Conservation (phyloP, 176 grass and related monocot species). For the Bonia amplexicaulis region DNA sequence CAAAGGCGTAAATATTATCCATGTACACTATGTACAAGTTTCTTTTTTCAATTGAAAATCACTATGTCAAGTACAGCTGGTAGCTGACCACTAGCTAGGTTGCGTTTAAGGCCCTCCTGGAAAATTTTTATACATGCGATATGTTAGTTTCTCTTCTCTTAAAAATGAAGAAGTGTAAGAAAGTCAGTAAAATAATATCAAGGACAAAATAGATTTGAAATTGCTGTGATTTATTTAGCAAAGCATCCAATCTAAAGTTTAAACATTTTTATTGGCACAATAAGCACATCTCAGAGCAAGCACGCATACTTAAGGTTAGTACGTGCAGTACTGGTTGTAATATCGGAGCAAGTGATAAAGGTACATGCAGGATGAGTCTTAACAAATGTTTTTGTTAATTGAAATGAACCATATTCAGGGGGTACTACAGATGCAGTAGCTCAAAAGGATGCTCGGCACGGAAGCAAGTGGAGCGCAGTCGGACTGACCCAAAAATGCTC, state of each 20-base stretch:
- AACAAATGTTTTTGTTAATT: constrained; percentile 28
- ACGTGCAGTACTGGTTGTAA: neutral
- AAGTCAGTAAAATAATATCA: neutral
- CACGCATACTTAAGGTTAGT: neutral
- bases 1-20: neutral
- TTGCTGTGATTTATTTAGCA: neutral
- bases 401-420: constrained; percentile 52
- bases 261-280: neutral
- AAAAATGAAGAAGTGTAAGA: neutral
- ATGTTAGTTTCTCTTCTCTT: neutral
- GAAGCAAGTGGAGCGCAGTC: constrained; percentile 97
- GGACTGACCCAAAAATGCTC: constrained; percentile 88
- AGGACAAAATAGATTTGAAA: neutral
- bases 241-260: neutral
- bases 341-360: neutral
- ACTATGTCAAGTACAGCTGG: neutral
- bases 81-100: neutral
- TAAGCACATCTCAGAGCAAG: neutral
- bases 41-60: neutral
- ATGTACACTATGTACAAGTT: neutral
- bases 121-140: constrained; percentile 15
- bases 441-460: constrained; percentile 93
- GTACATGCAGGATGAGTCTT: neutral
- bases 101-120: neutral
- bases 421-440: constrained; percentile 98